Evolutionary conservation across 805 yeast genomes (phyloP).

Genomic region (Kodamaea jinghongensis): DNA sequence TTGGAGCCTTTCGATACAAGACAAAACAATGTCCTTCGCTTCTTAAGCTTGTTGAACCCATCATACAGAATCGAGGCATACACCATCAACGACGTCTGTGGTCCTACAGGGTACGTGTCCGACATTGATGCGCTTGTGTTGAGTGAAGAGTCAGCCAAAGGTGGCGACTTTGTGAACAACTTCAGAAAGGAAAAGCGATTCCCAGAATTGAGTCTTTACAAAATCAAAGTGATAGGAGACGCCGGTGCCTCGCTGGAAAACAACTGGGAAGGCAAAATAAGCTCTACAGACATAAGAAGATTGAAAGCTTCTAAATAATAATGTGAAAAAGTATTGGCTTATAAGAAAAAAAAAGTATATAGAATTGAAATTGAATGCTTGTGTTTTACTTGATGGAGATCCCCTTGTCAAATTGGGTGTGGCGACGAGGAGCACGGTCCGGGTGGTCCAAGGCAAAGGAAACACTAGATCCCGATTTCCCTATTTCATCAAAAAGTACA

Average conservation of each 20-base stretch:
- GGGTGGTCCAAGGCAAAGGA: conserved; percentile 83
- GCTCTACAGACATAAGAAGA: conserved; percentile 77
- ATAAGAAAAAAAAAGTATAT: not conserved
- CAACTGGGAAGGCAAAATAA: conserved; percentile 67
- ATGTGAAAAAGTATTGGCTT: too few species aligned
- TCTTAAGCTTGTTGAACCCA: conserved; percentile 24
- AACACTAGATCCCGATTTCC: conserved; percentile 39
- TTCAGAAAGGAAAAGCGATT: conserved; percentile 58
- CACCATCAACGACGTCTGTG: conserved; percentile 81
- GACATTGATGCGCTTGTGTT: conserved; percentile 79
- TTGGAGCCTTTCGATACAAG: conserved; percentile 61
- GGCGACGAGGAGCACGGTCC: conserved; percentile 60
- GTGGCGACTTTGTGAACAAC: conserved; percentile 72
- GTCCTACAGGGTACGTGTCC: conserved; percentile 80
- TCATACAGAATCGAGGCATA: conserved; percentile 46
- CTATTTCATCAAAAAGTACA: conserved; percentile 54
- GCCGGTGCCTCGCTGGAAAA: conserved; percentile 34
- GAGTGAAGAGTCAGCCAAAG: conserved; percentile 73
- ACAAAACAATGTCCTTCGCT: conserved; percentile 42
- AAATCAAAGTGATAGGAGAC: conserved; percentile 60
- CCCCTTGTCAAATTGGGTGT: conserved; percentile 38
- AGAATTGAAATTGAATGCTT: not conserved
- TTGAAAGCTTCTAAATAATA: not conserved
- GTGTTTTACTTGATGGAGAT: conserved; percentile 34
- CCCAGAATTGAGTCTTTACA: conserved; percentile 38